phyloP scores from a whole-genome alignment of 768 basidiomycete species.

The Steccherinum ochraceum region DNA sequence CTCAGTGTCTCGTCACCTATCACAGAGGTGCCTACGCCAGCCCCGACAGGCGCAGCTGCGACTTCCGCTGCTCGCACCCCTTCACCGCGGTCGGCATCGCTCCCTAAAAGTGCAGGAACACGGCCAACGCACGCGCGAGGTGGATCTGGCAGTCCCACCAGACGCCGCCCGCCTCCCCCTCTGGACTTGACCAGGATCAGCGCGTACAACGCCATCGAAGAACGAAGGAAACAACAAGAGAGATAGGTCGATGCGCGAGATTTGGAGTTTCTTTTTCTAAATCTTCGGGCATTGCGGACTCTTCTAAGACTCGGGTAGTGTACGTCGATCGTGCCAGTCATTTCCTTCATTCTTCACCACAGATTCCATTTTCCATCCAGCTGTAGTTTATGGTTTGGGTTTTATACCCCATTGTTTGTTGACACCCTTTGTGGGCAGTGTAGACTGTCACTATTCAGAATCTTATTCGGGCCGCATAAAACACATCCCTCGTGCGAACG shows the following conservation, averaged over 20 bases:
- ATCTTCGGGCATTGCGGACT: neutral
- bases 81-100: neutral
- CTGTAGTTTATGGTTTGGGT: neutral
- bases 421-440: neutral
- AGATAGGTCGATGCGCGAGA: neutral
- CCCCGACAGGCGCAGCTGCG: too few relatives aligned
- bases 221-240: conserved; percentile 2
- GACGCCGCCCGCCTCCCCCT: conserved; percentile 7
- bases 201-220: conserved; percentile 9
- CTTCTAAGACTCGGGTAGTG: neutral
- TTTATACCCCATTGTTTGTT: neutral
- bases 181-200: conserved; percentile 13
- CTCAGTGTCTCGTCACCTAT: neutral
- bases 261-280: conserved; percentile 4
- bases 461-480: neutral
- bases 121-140: neutral
- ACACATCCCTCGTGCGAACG: too few relatives aligned
- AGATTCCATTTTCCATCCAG: neutral
- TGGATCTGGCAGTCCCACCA: neutral
- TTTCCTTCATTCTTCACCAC: neutral
- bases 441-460: neutral
- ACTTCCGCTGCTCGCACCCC: neutral
- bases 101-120: neutral
- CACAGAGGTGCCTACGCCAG: neutral
- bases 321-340: conserved; percentile 6